These are phyloP conservation scores for Dendrobium nobile DNA, from an alignment of 106 monocot species.

Conservation along the genomic window DNA sequence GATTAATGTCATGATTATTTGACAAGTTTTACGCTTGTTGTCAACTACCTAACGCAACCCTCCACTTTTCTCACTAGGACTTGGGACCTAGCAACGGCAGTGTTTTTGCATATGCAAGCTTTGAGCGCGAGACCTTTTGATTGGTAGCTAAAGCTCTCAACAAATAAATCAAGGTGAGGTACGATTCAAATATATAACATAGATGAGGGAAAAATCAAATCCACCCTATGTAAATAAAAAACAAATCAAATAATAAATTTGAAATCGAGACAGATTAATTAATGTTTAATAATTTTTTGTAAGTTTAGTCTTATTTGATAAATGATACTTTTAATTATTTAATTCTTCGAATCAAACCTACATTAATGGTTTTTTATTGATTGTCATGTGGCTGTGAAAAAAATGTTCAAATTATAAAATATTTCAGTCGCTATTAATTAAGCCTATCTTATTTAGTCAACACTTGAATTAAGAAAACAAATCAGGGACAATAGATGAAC, in stretches of 20 bases:
- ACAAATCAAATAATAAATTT: not conserved
- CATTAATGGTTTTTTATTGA: not conserved
- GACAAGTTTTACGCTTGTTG: too few species aligned
- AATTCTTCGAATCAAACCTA: not conserved
- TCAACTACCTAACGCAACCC: too few species aligned
- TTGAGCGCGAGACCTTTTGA: too few species aligned
- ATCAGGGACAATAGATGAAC: not conserved
- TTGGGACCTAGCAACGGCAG: too few species aligned
- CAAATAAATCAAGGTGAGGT: not conserved
- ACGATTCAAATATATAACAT: not conserved
- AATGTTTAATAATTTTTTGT: not conserved
- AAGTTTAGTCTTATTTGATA: too few species aligned
- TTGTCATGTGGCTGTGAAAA: not conserved
- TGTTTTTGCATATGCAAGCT: too few species aligned
- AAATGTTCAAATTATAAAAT: not conserved
- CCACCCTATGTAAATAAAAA: not conserved
- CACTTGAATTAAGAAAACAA: not conserved
- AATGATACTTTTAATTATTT: too few species aligned
- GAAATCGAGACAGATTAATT: not conserved
- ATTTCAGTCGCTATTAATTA: not conserved
- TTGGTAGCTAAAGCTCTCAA: too few species aligned
- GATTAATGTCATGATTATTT: too few species aligned
- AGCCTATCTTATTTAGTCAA: not conserved
- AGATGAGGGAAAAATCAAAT: not conserved
- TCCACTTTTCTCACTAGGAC: too few species aligned